Evolutionary conservation across 139 green algal genomes (phyloP).

Genomic region (Deuterostichococcus epilithicus): DNA sequence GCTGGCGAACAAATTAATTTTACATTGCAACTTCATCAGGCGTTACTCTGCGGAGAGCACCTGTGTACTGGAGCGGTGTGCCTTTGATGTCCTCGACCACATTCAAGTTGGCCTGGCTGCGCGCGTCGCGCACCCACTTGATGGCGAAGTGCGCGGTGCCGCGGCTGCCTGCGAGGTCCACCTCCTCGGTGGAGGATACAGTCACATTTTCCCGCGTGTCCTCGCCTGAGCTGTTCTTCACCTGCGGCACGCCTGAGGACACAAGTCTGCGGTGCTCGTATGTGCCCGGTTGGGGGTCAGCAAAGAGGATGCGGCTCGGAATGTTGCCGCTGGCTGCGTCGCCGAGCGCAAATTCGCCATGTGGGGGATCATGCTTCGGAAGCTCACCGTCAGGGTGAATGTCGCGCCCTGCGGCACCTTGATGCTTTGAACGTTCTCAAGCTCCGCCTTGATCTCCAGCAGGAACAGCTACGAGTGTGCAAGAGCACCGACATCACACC

Average conservation of each 20-base stretch:
- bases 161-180: conserved; percentile 58
- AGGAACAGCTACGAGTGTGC: conserved; percentile 50
- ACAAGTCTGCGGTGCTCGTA: neutral
- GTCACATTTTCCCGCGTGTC: conserved; percentile 52
- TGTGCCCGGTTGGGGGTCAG: too few species aligned
- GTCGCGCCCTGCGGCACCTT: conserved; percentile 28
- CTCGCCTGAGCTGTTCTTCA: conserved; percentile 56
- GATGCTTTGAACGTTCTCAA: conserved; percentile 62
- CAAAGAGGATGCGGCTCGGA: too few species aligned
- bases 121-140: conserved; percentile 50
- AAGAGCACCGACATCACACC: too few species aligned
- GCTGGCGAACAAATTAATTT: too few species aligned
- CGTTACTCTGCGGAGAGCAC: neutral
- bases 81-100: conserved; percentile 56
- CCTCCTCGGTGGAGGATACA: conserved; percentile 33
- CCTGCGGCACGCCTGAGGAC: conserved; percentile 18
- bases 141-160: conserved; percentile 70
- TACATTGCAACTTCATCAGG: conserved; percentile 8
- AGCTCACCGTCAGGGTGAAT: conserved; percentile 52
- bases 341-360: too few species aligned
- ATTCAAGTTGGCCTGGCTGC: conserved; percentile 48
- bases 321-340: neutral
- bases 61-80: conserved; percentile 39
- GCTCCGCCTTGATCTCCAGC: conserved; percentile 53
- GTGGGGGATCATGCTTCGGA: neutral